phyloP scores from a whole-genome alignment of 2,329 filamentous ascomycete genomes.

The Fusarium nodosum region DNA sequence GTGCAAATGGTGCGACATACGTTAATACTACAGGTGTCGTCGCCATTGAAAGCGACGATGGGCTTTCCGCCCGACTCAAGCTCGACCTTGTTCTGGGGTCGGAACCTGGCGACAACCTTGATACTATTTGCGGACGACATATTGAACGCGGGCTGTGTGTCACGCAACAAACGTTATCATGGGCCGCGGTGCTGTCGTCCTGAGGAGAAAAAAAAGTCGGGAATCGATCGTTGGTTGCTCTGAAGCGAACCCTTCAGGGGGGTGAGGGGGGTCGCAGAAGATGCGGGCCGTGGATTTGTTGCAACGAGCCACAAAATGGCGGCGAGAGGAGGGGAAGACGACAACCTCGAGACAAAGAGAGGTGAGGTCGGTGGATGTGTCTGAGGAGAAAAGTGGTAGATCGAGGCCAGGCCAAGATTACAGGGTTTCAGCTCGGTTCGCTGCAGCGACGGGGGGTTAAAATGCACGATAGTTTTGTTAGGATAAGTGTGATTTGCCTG shows the following conservation, averaged over 20 bases:
- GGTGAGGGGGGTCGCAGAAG: conserved; percentile 41
- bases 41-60: conserved; percentile 88
- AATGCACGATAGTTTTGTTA: conserved; percentile 36
- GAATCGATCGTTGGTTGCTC: conserved; percentile 38
- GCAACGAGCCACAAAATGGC: conserved; percentile 47
- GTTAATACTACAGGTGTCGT: conserved; percentile 88
- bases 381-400: conserved; percentile 26
- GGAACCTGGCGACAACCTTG: conserved; percentile 96
- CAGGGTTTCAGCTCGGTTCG: conserved; percentile 33
- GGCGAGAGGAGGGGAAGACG: conserved; percentile 36
- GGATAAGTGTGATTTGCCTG: conserved; percentile 26
- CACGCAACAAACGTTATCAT: conserved; percentile 49
- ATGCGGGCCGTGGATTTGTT: conserved; percentile 42
- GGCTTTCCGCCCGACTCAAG: conserved; percentile 90
- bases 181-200: conserved; percentile 43
- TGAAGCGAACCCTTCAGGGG: conserved; percentile 40
- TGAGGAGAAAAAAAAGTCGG: conserved; percentile 30
- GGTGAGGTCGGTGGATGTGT: conserved; percentile 22
- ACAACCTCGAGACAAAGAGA: conserved; percentile 30
- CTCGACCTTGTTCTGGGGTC: conserved; percentile 96
- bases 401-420: conserved; percentile 37
- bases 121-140: conserved; percentile 75
- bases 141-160: conserved; percentile 46
- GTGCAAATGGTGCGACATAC: conserved; percentile 65
- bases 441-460: conserved; percentile 35